These are phyloP conservation scores for Kwoniella dendrophila DNA, from an alignment of 768 basidiomycete species.

Conservation along the genomic window DNA sequence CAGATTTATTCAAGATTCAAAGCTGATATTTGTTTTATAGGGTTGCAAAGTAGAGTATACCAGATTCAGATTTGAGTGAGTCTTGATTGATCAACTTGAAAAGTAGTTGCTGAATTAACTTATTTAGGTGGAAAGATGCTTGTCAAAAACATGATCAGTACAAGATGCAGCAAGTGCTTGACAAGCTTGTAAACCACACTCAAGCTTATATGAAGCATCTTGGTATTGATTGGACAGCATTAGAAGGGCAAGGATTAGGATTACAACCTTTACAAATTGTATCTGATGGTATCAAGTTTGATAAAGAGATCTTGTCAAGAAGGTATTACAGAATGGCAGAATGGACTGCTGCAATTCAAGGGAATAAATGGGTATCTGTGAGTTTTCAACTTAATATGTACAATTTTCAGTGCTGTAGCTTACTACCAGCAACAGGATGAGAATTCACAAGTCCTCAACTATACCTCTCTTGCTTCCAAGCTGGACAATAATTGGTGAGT, in stretches of 20 bases:
- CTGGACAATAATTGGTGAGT: constrained; percentile 48
- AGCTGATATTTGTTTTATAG: constrained; percentile 18
- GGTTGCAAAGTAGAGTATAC: constrained; percentile 52
- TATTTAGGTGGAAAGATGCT: constrained; percentile 46
- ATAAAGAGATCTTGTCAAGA: constrained; percentile 34
- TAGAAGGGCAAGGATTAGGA: constrained; percentile 40
- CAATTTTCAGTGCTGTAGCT: neutral
- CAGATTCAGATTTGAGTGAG: constrained; percentile 45
- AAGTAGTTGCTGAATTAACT: too few relatives aligned
- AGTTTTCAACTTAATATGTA: constrained; percentile 7
- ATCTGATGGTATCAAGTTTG: neutral
- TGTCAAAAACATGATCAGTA: constrained; percentile 14
- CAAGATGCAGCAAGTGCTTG: constrained; percentile 18
- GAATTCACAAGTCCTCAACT: constrained; percentile 37
- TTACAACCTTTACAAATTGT: constrained; percentile 26
- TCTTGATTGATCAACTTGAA: neutral
- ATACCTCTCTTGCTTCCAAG: constrained; percentile 39
- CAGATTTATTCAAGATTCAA: neutral
- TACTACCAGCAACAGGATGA: constrained; percentile 35
- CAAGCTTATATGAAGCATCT: constrained; percentile 23
- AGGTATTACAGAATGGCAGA: constrained; percentile 41
- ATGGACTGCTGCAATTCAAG: constrained; percentile 46
- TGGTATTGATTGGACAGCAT: constrained; percentile 13
- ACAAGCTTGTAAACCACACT: constrained; percentile 35
- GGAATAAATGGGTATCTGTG: constrained; percentile 41